Percentiles rank a stretch among this genome's conserved stretches.
Conservation (phyloP, 768 basidiomycete species). For the Infundibulicybe gibba region DNA sequence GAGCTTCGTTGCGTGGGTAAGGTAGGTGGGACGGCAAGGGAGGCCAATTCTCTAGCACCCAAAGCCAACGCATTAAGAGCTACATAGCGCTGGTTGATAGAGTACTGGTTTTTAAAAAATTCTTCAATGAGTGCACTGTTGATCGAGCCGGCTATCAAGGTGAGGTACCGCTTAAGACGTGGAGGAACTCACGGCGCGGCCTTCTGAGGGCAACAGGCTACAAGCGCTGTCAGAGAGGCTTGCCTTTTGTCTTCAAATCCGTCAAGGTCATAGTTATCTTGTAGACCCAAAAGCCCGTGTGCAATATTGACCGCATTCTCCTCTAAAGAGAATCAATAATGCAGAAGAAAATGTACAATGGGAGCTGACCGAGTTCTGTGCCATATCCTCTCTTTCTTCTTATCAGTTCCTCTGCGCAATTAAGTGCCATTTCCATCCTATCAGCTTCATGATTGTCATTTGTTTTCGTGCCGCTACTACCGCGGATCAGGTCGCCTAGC, state of each 20-base stretch:
- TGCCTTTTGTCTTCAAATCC: conserved; percentile 77
- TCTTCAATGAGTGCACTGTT: conserved; percentile 81
- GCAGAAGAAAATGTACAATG: background rate
- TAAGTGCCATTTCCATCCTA: conserved; percentile 76
- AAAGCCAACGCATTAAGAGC: conserved; percentile 86
- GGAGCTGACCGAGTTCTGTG: conserved; percentile 74
- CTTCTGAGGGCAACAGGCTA: conserved; percentile 72
- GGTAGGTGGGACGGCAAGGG: conserved; percentile 35
- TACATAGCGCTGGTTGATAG: conserved; percentile 76
- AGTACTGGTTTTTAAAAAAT: conserved; percentile 93
- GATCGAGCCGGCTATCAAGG: background rate
- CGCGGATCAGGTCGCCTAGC: conserved; percentile 72
- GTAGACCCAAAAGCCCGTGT: conserved; percentile 67
- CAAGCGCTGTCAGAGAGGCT: conserved; percentile 72
- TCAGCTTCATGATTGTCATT: conserved; percentile 67
- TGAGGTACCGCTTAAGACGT: background rate
- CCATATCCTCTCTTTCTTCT: conserved; percentile 83
- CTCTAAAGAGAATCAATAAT: conserved; percentile 38
- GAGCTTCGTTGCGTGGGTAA: conserved; percentile 27
- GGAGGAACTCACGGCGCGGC: conserved; percentile 75
- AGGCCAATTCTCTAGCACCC: conserved; percentile 79
- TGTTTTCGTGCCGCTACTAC: conserved; percentile 43
- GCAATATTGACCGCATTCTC: conserved; percentile 88
- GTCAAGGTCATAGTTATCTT: conserved; percentile 83
- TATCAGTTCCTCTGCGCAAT: conserved; percentile 78